Conservation (phyloP, 2,329 filamentous ascomycete species). For the Remersonia thermophila region DNA sequence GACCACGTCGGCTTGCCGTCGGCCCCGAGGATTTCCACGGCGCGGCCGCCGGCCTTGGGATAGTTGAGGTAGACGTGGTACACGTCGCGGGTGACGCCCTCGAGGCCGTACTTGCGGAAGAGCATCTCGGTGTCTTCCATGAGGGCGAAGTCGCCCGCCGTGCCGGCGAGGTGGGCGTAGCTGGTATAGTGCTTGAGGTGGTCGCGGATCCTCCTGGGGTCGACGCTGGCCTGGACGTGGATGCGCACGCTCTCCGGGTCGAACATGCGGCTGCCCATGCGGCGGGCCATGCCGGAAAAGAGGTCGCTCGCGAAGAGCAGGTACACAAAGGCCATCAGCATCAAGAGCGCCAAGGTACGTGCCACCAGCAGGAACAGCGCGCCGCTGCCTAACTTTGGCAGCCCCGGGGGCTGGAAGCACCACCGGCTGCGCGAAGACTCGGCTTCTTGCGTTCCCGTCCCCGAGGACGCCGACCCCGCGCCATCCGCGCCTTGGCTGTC, state of each 20-base stretch:
- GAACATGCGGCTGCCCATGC: constrained; percentile 58
- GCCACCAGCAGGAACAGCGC: constrained; percentile 46
- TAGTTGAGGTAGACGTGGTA: constrained; percentile 91
- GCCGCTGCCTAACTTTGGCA: constrained; percentile 29
- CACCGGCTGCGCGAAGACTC: neutral
- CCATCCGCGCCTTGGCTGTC: neutral
- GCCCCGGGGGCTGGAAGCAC: constrained; percentile 6
- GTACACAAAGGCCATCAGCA: constrained; percentile 70
- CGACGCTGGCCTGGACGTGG: constrained; percentile 62
- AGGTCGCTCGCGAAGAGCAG: constrained; percentile 76
- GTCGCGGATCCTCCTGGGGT: constrained; percentile 56
- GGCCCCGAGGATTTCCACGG: constrained; percentile 65
- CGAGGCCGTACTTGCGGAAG: constrained; percentile 61
- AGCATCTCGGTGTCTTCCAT: constrained; percentile 73
- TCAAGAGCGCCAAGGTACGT: constrained; percentile 59
- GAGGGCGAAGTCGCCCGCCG: constrained; percentile 77
- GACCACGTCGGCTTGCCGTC: constrained; percentile 57
- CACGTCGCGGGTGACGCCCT: constrained; percentile 63
- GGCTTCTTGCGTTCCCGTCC: neutral
- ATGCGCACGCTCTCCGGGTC: constrained; percentile 71
- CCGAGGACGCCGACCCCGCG: neutral
- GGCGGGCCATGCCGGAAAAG: constrained; percentile 53
- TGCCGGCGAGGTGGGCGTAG: constrained; percentile 88
- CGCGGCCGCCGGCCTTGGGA: constrained; percentile 61
- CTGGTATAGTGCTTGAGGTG: constrained; percentile 66